phyloP scores from a whole-genome alignment of 805 yeast species.

The Metschnikowia cerradonensis region DNA sequence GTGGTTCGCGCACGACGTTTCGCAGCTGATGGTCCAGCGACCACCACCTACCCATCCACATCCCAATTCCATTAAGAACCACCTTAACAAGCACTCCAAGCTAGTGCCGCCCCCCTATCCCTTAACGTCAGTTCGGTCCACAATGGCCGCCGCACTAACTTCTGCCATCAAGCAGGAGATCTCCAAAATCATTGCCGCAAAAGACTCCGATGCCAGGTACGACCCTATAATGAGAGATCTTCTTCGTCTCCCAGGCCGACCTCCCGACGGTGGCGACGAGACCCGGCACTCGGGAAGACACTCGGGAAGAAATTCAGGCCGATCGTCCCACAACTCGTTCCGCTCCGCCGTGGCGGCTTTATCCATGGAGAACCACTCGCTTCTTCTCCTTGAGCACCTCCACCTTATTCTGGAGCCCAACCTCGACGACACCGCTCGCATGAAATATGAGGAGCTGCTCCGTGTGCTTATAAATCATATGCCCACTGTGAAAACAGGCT shows the following conservation, averaged over 20 bases:
- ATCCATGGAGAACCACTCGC: conserved; percentile 31
- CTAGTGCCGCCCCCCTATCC: not conserved
- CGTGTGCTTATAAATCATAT: conserved; percentile 24
- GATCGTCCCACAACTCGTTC: too few species aligned
- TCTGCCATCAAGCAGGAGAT: conserved; percentile 5
- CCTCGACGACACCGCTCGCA: conserved; percentile 27
- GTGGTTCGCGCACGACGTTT: conserved; percentile 3
- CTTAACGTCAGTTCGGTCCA: not conserved
- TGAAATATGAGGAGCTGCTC: conserved; percentile 26
- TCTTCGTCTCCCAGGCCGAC: conserved; percentile 22
- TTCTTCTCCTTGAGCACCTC: conserved; percentile 27
- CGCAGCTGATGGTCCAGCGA: not conserved
- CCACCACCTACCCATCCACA: too few species aligned
- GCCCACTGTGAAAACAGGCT: conserved; percentile 17
- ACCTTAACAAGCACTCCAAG: too few species aligned
- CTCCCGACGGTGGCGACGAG: conserved; percentile 1
- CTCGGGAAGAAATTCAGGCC: too few species aligned
- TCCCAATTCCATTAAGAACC: too few species aligned
- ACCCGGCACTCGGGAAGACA: not conserved
- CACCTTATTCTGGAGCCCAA: conserved; percentile 26
- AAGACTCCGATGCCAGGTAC: conserved; percentile 4
- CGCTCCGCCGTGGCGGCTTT: not conserved
- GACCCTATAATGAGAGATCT: conserved; percentile 35
- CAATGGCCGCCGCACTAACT: conserved; percentile 2
- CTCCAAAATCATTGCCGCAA: conserved; percentile 5